Percentiles rank a stretch among this genome's conserved stretches.
Evolutionary conservation across 164 flowering plant genomes (phyloP).

Genomic region (Nymphaea colorata): DNA sequence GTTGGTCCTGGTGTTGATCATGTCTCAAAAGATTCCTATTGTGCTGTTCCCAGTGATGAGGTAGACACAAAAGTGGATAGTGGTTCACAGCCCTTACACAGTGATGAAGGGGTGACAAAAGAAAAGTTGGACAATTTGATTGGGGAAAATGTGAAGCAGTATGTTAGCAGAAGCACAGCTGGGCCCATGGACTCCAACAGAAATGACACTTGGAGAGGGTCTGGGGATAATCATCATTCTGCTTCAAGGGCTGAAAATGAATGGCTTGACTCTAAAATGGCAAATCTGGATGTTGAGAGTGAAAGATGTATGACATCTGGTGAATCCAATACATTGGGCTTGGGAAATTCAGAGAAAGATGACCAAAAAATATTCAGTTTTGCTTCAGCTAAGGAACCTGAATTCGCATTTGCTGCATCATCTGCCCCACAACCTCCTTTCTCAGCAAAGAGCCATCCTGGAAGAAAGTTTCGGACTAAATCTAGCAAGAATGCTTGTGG

Average conservation of each 20-base stretch:
- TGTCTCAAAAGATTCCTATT: neutral
- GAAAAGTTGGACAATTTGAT: slow-evolving; percentile 34
- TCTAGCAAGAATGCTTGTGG: slow-evolving; percentile 6
- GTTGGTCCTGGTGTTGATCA: slow-evolving; percentile 6
- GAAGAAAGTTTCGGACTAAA: slow-evolving; percentile 45
- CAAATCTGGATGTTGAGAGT: slow-evolving; percentile 25
- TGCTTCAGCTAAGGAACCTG: slow-evolving; percentile 24
- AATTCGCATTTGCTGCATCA: slow-evolving; percentile 64
- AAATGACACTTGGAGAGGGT: neutral
- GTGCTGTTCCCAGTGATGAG: neutral
- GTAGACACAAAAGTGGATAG: neutral
- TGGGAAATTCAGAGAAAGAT: slow-evolving; percentile 30
- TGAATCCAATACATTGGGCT: slow-evolving; percentile 25
- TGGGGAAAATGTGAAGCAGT: slow-evolving; percentile 28
- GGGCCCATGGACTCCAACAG: slow-evolving; percentile 11
- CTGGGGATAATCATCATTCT: neutral
- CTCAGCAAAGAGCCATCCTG: slow-evolving; percentile 26
- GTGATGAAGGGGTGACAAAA: slow-evolving; percentile 19
- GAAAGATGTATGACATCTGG: slow-evolving; percentile 19
- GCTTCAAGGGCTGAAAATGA: slow-evolving; percentile 38
- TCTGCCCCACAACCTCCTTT: slow-evolving; percentile 27
- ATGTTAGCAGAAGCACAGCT: slow-evolving; percentile 25
- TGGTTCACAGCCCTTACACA: neutral
- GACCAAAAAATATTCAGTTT: slow-evolving; percentile 17
- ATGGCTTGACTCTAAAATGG: slow-evolving; percentile 40